Evolutionary conservation across 345 rosid genomes (phyloP).

Genomic region (Lepidium sativum): DNA sequence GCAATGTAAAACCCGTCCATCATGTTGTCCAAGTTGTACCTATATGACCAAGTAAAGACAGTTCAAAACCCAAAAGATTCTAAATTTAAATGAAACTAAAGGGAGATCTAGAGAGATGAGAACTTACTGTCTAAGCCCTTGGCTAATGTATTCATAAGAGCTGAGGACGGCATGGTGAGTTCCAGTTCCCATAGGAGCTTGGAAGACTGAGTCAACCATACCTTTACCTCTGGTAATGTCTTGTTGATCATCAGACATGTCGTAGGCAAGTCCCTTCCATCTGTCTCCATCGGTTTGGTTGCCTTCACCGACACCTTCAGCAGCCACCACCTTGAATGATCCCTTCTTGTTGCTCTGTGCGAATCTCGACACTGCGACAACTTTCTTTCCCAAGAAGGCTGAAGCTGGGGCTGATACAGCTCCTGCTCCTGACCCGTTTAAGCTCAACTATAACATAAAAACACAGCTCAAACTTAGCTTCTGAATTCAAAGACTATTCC

Average conservation of each 20-base stretch:
- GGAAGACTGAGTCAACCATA: constrained; percentile 87
- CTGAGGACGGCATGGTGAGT: constrained; percentile 79
- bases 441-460: constrained; percentile 51
- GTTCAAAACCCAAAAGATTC: background rate
- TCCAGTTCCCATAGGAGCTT: constrained; percentile 68
- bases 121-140: constrained; percentile 66
- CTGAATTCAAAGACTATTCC: background rate
- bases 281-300: constrained; percentile 63
- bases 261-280: constrained; percentile 69
- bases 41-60: constrained; percentile 12
- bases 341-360: constrained; percentile 28
- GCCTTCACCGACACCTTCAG: constrained; percentile 34
- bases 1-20: constrained; percentile 88
- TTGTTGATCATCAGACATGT: constrained; percentile 85
- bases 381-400: constrained; percentile 74
- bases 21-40: constrained; percentile 74
- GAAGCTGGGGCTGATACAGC: constrained; percentile 49
- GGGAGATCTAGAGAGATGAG: background rate
- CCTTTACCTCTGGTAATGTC: constrained; percentile 94
- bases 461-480: background rate
- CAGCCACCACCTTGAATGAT: constrained; percentile 44
- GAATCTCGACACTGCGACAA: constrained; percentile 32
- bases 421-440: constrained; percentile 64
- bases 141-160: constrained; percentile 76
- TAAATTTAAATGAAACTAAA: background rate